Evolutionary conservation across 2,329 filamentous ascomycete species (phyloP), one percentile per base, ranked within the genome.

Genomic region (Plectosphaerella plurivora): DNA sequence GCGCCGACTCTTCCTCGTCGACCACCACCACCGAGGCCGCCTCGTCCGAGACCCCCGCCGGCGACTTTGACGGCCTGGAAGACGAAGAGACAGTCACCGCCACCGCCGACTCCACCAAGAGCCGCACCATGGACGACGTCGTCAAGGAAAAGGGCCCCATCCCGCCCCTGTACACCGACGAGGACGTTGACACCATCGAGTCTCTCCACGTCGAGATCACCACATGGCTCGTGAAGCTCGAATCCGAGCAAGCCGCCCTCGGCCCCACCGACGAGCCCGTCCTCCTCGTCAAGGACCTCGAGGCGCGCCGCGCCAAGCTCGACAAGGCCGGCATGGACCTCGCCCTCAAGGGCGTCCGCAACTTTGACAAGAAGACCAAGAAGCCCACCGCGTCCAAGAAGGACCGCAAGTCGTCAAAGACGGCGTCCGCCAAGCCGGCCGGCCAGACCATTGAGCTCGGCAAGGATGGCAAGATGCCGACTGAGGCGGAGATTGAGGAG

Each of bases 181-280:
- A 87, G 28, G 92, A 97, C 62, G 74, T 96, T 33, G 75, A 79
- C 42, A 73, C 78, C 47, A 74, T 94, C 22, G 79, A 85, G 49
- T 76, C 81, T 11, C 72, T 84, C 16, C 82, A 86, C 62, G 79
- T 83, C 25, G 78, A 81, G 14, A 82, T 86, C 16, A 73, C 78
- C 15, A 75, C 79, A 18, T 99, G 93, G 93, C 77, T 99, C 18
- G 80, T 84, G 33, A 81, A 87, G 58, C 87, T 88, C 65, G 71
- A 89, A 47, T 74, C 78, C 3, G 79, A 81, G 60, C 93, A 97
- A 69, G 81, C 84, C 28, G 85, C 83, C 59, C 81, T 96, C 3
- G 73, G 78, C 15, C 71, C 76, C 2, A 84, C 84, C 2, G 89
- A 90, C 10, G 85, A 97, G 59, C 89, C 91, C 0, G 85, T 86